A percentile compares a stretch with the other conserved stretches of the same genome.
Evolutionary conservation across 345 rosid species (phyloP).

Genomic region (Psidium friedrichsthalianum): DNA sequence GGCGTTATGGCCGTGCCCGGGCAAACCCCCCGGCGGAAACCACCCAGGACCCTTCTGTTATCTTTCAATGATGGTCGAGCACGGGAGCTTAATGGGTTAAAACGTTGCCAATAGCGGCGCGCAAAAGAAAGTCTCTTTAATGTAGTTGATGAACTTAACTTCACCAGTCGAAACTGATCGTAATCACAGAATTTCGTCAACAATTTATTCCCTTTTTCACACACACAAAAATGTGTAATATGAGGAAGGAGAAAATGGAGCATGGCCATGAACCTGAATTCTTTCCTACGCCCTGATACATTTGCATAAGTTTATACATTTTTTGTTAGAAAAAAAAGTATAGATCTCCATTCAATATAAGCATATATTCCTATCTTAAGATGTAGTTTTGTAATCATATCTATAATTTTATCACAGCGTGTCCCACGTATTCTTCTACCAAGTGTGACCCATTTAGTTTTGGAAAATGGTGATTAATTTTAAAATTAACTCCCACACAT

Average conservation of each 20-base stretch:
- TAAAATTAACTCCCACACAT: neutral
- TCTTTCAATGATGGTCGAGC: neutral
- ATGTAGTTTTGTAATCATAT: neutral
- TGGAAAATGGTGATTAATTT: neutral
- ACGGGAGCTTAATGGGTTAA: neutral
- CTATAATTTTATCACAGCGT: neutral
- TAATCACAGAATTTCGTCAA: neutral
- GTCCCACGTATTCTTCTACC: neutral
- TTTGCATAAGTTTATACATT: neutral
- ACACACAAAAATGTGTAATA: neutral
- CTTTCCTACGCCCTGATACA: neutral
- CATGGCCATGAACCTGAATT: neutral
- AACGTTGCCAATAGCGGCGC: neutral
- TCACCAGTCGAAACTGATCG: too few relatives aligned
- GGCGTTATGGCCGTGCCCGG: accelerated
- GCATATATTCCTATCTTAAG: neutral
- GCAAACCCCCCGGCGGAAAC: too few relatives aligned
- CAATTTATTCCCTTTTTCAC: neutral
- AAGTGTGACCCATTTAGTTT: neutral
- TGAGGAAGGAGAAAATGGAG: neutral
- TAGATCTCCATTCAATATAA: neutral
- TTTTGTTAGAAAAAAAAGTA: neutral
- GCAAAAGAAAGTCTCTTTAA: neutral
- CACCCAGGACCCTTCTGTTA: too few relatives aligned
- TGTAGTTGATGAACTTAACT: neutral